A percentile compares a stretch with the other conserved stretches of the same genome.
Evolutionary conservation across 257 asterid species (phyloP).

Genomic region (Leonotis leonurus): DNA sequence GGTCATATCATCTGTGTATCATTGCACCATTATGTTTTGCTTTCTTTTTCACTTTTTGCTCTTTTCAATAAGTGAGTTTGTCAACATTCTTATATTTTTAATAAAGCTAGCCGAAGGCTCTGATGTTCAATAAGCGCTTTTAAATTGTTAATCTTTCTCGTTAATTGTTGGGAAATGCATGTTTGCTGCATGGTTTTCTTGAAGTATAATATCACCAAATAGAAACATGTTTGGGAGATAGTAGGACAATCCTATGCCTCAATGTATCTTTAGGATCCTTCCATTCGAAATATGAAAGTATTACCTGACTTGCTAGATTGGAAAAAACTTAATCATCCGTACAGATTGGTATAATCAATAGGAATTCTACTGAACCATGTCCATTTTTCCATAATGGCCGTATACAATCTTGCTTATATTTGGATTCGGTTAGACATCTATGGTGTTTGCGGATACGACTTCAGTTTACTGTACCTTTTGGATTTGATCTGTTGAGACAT

Average conservation of each 20-base stretch:
- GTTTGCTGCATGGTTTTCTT: not conserved
- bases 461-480: not conserved
- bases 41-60: not conserved
- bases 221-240: not conserved
- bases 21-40: not conserved
- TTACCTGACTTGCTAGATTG: not conserved
- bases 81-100: not conserved
- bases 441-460: constrained; percentile 3
- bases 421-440: not conserved
- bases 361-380: not conserved
- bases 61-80: not conserved
- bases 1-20: not conserved
- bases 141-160: not conserved
- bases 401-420: not conserved
- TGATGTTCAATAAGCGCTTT: not conserved
- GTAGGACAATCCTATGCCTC: not conserved
- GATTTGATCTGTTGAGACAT: not conserved
- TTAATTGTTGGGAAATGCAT: not conserved
- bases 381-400: not conserved
- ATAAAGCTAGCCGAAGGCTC: not conserved
- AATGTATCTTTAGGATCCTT: not conserved
- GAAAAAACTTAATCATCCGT: not conserved
- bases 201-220: not conserved
- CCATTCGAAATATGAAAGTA: constrained; percentile 1
- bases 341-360: not conserved